Percentiles rank a stretch among this genome's conserved stretches.
phyloP scores from a whole-genome alignment of 257 asterid species.

The Solanum okadae region DNA sequence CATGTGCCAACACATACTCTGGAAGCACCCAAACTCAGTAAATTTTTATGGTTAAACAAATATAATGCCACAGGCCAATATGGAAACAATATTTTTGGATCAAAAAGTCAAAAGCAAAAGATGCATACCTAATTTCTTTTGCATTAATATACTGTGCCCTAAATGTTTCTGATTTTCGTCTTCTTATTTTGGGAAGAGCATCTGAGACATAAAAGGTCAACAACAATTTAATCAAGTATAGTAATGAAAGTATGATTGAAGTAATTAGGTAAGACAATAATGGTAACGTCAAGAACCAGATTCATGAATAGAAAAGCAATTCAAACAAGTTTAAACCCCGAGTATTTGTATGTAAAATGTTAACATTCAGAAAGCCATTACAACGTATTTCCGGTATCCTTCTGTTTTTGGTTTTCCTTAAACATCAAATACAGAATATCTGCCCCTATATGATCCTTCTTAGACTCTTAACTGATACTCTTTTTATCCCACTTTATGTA shows the following conservation, averaged over 20 bases:
- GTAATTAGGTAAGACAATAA: background rate
- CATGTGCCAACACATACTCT: constrained; percentile 60
- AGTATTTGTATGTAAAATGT: background rate
- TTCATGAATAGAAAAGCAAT: background rate
- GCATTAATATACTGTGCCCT: constrained; percentile 76
- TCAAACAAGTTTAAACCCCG: background rate
- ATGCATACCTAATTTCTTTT: constrained; percentile 69
- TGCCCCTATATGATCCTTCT: background rate
- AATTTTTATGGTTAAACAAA: background rate
- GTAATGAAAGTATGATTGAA: background rate
- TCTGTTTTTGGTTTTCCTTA: background rate
- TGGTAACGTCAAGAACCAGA: background rate
- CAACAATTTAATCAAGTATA: background rate
- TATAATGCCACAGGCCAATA: background rate
- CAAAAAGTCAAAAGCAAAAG: background rate
- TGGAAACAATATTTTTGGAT: background rate
- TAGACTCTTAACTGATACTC: background rate
- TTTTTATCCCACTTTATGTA: background rate
- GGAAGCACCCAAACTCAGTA: background rate
- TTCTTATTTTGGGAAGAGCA: constrained; percentile 48
- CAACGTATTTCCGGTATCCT: background rate
- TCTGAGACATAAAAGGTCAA: constrained; percentile 30
- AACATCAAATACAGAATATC: background rate
- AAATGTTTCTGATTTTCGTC: constrained; percentile 90
- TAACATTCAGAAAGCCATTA: background rate